Evolutionary conservation across 805 yeast species (phyloP), one percentile per base, ranked within the genome.

Genomic region (Cyberlindnera xishuangbannaensis): DNA sequence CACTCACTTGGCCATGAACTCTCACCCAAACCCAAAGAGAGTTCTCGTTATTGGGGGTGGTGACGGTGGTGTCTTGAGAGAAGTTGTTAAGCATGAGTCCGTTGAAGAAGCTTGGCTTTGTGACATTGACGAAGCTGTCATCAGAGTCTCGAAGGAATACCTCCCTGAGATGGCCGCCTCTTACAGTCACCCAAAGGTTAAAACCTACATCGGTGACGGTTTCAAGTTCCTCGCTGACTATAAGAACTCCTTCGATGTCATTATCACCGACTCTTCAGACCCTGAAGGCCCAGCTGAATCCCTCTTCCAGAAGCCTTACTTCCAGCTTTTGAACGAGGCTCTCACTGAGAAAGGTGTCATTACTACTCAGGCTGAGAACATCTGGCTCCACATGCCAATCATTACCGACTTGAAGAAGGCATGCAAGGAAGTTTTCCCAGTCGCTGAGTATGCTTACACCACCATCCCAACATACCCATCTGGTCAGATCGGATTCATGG

Each of bases 211-310:
- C 54, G 95, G 95, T 45, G 98, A 90, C 59, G 98, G 98, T n/a
- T 90, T 90, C 73, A 87, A 90, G 69, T 90, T 84, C 65, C 73
- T 90, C 58, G 79, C 80, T 40, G 83, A 83, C 52, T 75, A 82
- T 69, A 77, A 78, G 60, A 82, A 84, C 67, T 74, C 84, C 37
- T 90, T 84, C 51, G 98, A 90, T 58, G 97, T 88, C 30, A 90
- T 90, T 61, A 83, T 90, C 61, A 90, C 97, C 32, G 98, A 90
- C 60, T 87, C 97, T 19, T 85, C 96, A 21, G 97, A 90, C 62
- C 97, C 97, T 31, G 97, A 90, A 62, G 98, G 97, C 36, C 97
- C 98, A 21, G 97, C 97, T 31, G 96, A 81, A 61, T 71, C 85
- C 23, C 72, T 90, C 33, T 92, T 92, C 76, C 95, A 88, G 67